Evolutionary conservation across 2,329 filamentous ascomycete genomes (phyloP), one percentile per base, ranked within the genome.

Genomic region (Rhynchosporium graminicola): DNA sequence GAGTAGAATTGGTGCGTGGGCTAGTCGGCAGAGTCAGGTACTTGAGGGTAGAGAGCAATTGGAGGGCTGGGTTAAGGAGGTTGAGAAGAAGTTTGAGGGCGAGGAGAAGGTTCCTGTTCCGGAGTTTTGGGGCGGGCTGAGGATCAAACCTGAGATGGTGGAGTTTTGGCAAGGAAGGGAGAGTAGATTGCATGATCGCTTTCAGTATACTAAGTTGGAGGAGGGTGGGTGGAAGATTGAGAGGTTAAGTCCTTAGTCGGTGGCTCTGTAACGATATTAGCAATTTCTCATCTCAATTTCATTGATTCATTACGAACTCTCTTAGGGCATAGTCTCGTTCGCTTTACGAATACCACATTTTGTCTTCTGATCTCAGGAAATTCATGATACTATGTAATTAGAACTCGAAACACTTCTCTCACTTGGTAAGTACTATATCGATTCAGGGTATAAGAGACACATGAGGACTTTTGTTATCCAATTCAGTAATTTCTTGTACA

Each of bases 111-210:
- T 99, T 68, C 93, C 93, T 1, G 87, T 97, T 56, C 95, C 95
- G 3, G 88, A 90, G 9, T 97, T 97, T 75, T 99, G 95, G 95
- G 95, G 95, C 36, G 95, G 95, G 0, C 74, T 97, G 75, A 86
- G 94, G 70, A 84, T 99, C 64, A 82, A 93, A 67, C 94, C 95
- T 0, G 89, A 92, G 73, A 85, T 86, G 70, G 83, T 99, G 55
- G 95, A 99, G 82, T 99, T 99, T 75, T 99, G 95, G 87, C 93
- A 97, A 80, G 95, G 95, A 2, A 84, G 95, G 71, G 84, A 91
- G 74, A 97, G 89, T 77, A 83, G 95, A 63, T 78, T 99, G 76
- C 95, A 99, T 78, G 95, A 99, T 80, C 88, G 95, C 29, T 98
- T 99, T 75, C 83, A 87, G 65, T 98, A 97, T 77, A 85, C 86